Percentiles rank a stretch among this genome's conserved stretches.
Evolutionary conservation across 805 yeast genomes (phyloP).

Genomic region (Starmerella floricola): DNA sequence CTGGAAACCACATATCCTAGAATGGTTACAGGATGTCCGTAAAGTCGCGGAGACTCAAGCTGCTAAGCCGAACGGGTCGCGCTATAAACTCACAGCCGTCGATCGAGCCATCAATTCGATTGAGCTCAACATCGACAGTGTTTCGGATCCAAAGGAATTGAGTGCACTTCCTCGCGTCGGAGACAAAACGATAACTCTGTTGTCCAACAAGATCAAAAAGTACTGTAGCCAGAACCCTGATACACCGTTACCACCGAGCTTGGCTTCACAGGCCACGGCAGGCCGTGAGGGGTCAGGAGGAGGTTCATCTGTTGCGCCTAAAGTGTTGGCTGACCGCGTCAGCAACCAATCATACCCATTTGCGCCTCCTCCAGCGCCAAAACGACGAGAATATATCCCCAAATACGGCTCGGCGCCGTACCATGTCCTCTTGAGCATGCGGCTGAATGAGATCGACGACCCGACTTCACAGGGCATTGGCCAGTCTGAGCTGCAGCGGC

Average conservation of each 20-base stretch:
- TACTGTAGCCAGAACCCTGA: conserved; percentile 48
- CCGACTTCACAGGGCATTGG: conserved; percentile 43
- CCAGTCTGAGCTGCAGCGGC: conserved; percentile 41
- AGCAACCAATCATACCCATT: conserved; percentile 11
- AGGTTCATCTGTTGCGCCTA: too few relatives aligned
- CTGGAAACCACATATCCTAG: conserved; percentile 24
- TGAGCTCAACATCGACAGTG: not conserved
- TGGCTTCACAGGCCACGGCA: conserved; percentile 11
- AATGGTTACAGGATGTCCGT: conserved; percentile 24
- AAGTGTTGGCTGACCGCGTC: conserved; percentile 1
- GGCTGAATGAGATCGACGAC: conserved; percentile 16
- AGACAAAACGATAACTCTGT: conserved; percentile 44
- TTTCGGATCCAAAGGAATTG: conserved; percentile 39
- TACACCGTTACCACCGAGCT: conserved; percentile 34
- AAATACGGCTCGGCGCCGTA: conserved; percentile 19
- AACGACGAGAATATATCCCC: conserved; percentile 22
- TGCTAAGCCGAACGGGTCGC: conserved; percentile 11
- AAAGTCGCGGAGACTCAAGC: conserved; percentile 19
- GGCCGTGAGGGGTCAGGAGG: too few relatives aligned
- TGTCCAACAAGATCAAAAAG: conserved; percentile 37
- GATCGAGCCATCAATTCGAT: conserved; percentile 15
- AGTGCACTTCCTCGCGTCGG: conserved; percentile 57
- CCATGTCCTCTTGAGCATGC: conserved; percentile 18
- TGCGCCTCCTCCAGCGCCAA: conserved; percentile 15
- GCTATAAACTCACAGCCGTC: conserved; percentile 8